Percentiles rank a stretch among this genome's conserved stretches.
Evolutionary conservation across 2,329 filamentous ascomycete species (phyloP).

Genomic region (Hymenoscyphus infarciens): DNA sequence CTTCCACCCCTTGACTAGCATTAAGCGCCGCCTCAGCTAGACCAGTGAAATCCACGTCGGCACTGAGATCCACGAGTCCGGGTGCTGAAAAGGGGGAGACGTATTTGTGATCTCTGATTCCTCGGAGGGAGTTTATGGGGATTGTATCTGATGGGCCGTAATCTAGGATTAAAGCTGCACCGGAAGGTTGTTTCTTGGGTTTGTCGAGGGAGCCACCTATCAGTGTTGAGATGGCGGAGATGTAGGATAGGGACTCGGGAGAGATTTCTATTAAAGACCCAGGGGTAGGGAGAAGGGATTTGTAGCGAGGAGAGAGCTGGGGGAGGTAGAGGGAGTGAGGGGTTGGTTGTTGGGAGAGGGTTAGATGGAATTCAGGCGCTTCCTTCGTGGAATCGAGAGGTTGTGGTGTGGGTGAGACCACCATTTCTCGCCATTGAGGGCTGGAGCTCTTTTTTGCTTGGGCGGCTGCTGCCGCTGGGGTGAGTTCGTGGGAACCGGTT

Average conservation of each 20-base stretch:
- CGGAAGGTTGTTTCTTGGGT: slow-evolving; percentile 62
- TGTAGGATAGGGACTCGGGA: slow-evolving; percentile 79
- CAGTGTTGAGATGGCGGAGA: slow-evolving; percentile 74
- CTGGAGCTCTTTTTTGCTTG: slow-evolving; percentile 33
- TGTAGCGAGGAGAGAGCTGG: slow-evolving; percentile 75
- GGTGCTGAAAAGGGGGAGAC: slow-evolving; percentile 78
- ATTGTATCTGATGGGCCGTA: slow-evolving; percentile 80
- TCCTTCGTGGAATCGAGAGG: slow-evolving; percentile 47
- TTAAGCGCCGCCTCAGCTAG: slow-evolving; percentile 77
- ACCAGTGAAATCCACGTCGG: slow-evolving; percentile 89
- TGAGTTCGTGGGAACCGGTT: slow-evolving; percentile 41
- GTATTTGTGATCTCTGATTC: slow-evolving; percentile 72
- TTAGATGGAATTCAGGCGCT: slow-evolving; percentile 84
- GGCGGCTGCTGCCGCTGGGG: slow-evolving; percentile 24
- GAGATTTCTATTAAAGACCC: slow-evolving; percentile 83
- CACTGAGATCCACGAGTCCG: slow-evolving; percentile 82
- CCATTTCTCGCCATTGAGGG: slow-evolving; percentile 76
- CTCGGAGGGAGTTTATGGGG: slow-evolving; percentile 84
- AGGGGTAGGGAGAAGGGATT: slow-evolving; percentile 59
- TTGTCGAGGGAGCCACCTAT: slow-evolving; percentile 66
- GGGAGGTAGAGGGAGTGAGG: slow-evolving; percentile 84
- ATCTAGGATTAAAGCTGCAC: slow-evolving; percentile 92
- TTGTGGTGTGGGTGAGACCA: slow-evolving; percentile 66
- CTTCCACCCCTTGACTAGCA: slow-evolving; percentile 77
- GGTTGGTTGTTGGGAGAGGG: slow-evolving; percentile 69